Conservation (phyloP, 345 rosid genomes). For the Lepidium aucheri region DNA sequence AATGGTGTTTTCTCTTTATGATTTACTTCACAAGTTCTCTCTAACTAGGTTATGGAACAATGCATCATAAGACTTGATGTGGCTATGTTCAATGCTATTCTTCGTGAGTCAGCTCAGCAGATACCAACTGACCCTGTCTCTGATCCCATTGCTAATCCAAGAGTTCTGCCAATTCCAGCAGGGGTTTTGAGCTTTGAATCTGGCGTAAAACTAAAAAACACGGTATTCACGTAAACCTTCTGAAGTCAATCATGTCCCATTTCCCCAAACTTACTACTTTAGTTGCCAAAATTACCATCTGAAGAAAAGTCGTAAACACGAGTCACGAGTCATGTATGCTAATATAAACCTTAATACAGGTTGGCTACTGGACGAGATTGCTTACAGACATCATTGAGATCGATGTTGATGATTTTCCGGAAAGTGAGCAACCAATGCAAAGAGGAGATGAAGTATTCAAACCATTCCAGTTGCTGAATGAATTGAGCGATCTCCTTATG, state of each 20-base stretch:
- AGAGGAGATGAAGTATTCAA: conserved; percentile 34
- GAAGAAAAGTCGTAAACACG: background rate
- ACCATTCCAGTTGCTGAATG: conserved; percentile 62
- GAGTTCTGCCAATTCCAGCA: conserved; percentile 89
- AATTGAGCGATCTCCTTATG: conserved; percentile 90
- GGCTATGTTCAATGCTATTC: conserved; percentile 97
- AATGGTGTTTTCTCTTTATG: conserved; percentile 11
- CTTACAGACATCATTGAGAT: conserved; percentile 61
- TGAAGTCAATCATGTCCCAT: background rate
- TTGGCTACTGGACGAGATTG: conserved; percentile 89
- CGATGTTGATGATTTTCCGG: conserved; percentile 36
- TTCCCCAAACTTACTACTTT: background rate
- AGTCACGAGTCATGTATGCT: background rate
- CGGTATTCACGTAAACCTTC: conserved; percentile 37
- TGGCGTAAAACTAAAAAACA: conserved; percentile 90
- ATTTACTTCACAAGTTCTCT: conserved; percentile 38
- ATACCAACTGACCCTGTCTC: conserved; percentile 83
- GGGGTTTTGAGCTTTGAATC: conserved; percentile 98
- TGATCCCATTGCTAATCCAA: conserved; percentile 81
- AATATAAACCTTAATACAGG: conserved; percentile 36
- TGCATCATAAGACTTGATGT: conserved; percentile 83
- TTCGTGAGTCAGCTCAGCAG: conserved; percentile 89
- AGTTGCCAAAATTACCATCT: background rate
- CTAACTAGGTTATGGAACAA: conserved; percentile 72
- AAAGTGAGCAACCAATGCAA: conserved; percentile 30